phyloP scores from a whole-genome alignment of 208 protist species.

The Acanthamoeba sp. region DNA sequence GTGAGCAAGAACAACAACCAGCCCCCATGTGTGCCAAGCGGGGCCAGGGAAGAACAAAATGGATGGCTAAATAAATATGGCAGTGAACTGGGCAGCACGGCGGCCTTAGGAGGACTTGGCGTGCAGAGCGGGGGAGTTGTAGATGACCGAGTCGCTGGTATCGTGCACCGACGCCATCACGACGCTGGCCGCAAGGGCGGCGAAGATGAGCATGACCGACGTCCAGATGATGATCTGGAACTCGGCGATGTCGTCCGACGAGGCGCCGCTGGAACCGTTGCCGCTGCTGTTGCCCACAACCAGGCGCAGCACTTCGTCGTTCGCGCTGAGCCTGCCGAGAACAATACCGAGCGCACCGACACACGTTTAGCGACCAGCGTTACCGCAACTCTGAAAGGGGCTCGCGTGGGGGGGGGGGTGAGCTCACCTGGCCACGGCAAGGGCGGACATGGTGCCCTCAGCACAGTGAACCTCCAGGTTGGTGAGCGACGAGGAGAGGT shows the following conservation, averaged over 20 bases:
- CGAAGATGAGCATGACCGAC: slow-evolving; percentile 42
- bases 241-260: background rate
- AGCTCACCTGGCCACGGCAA: background rate
- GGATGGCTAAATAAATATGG: background rate
- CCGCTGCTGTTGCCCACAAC: background rate
- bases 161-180: background rate
- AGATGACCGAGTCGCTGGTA: slow-evolving; percentile 37
- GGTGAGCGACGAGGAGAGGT: slow-evolving; percentile 1
- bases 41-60: no score
- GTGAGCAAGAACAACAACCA: no score
- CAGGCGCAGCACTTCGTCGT: background rate
- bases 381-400: background rate
- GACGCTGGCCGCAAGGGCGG: background rate
- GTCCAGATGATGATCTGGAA: slow-evolving; percentile 46
- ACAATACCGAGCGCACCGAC: background rate
- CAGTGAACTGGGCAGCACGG: background rate
- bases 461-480: background rate
- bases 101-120: background rate
- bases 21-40: no score
- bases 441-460: slow-evolving; percentile 1
- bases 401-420: background rate
- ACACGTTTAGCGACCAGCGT: background rate
- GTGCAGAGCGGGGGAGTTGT: slow-evolving; percentile 5
- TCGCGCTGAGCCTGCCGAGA: background rate
- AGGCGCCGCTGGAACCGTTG: background rate